Evolutionary conservation across 1,139 yeast genomes (phyloP).

Genomic region (Yamadazyma oceani): DNA sequence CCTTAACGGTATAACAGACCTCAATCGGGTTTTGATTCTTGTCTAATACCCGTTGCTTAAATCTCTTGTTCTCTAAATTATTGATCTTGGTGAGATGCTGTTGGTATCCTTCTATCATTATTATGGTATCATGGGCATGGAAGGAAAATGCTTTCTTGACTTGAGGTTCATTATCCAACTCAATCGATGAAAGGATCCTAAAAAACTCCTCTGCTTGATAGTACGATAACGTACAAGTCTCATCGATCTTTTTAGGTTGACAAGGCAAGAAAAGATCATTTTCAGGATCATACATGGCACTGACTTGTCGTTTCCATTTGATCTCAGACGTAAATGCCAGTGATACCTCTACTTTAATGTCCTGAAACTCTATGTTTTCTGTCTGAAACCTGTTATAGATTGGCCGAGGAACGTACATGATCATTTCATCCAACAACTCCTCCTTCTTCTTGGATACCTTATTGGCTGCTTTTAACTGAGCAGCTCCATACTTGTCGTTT

Average conservation of each 20-base stretch:
- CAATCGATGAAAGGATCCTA: constrained; percentile 24
- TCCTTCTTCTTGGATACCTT: constrained; percentile 47
- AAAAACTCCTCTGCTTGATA: constrained; percentile 49
- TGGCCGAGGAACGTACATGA: constrained; percentile 28
- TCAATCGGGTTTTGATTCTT: constrained; percentile 13
- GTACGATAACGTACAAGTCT: constrained; percentile 43
- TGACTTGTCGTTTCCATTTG: constrained; percentile 36
- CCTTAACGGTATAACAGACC: constrained; percentile 34
- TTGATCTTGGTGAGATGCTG: constrained; percentile 43
- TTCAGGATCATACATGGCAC: constrained; percentile 41
- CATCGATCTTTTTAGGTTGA: constrained; percentile 36
- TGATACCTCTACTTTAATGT: constrained; percentile 4
- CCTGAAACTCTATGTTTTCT: constrained; percentile 1
- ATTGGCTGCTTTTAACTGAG: constrained; percentile 51
- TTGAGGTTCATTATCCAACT: constrained; percentile 4
- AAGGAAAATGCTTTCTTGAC: not conserved
- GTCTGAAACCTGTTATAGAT: constrained; percentile 22
- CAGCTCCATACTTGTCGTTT: constrained; percentile 18
- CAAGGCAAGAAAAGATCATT: constrained; percentile 58
- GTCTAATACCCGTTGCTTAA: constrained; percentile 38
- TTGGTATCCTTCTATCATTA: constrained; percentile 53
- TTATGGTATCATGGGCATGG: constrained; percentile 24
- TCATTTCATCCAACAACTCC: constrained; percentile 52
- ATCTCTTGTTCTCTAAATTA: constrained; percentile 46
- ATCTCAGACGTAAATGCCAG: constrained; percentile 27